These are phyloP conservation scores for Fonsecaea multimorphosa DNA, from an alignment of 2,329 filamentous ascomycete species.

Conservation along the genomic window DNA sequence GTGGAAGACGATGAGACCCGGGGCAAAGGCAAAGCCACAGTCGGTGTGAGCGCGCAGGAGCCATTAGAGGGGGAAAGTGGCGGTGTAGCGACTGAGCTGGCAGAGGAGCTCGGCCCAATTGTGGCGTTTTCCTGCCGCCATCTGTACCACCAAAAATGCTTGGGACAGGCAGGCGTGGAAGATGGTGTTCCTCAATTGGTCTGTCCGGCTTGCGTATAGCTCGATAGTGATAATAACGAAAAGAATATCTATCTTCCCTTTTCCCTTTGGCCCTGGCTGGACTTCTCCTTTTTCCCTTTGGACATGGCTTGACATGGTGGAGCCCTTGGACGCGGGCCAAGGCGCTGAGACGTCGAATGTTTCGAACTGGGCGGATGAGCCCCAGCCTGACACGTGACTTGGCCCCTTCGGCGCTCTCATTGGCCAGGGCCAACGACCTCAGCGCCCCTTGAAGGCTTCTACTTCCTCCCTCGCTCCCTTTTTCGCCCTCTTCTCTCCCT, in stretches of 20 bases:
- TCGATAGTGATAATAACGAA: neutral
- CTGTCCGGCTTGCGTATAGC: conserved; percentile 34
- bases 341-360: conserved; percentile 14
- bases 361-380: conserved; percentile 7
- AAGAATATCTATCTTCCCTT: neutral
- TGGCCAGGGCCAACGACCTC: neutral
- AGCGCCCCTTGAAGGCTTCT: conserved; percentile 7
- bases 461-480: neutral
- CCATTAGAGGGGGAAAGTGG: conserved; percentile 19
- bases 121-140: conserved; percentile 58
- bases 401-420: neutral
- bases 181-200: conserved; percentile 23
- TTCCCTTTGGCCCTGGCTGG: neutral
- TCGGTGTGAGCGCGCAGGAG: conserved; percentile 20
- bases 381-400: conserved; percentile 23
- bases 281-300: neutral
- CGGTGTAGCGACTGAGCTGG: conserved; percentile 1
- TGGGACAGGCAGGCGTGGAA: conserved; percentile 44
- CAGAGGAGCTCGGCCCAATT: conserved; percentile 42
- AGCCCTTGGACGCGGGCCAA: neutral
- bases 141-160: conserved; percentile 55
- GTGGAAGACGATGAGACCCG: conserved; percentile 28
- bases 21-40: conserved; percentile 37
- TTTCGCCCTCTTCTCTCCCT: conserved; percentile 2
- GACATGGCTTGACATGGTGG: neutral